Evolutionary conservation across 768 basidiomycete genomes (phyloP).

Genomic region (Lactarius sanguifluus): DNA sequence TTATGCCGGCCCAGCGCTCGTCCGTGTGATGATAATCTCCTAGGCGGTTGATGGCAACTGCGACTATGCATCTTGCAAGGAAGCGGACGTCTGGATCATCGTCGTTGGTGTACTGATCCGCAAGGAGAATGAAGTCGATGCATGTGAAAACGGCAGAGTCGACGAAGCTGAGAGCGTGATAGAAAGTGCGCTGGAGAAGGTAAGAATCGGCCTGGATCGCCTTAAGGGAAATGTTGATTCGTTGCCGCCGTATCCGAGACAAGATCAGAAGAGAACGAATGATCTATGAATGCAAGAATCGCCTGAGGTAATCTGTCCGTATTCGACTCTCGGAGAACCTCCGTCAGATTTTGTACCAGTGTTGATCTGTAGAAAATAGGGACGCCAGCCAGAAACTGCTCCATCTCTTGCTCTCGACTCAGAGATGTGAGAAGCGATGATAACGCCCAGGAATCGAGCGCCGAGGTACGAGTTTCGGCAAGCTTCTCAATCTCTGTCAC

Average conservation of each 20-base stretch:
- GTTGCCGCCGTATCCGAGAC: background rate
- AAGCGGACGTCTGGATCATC: background rate
- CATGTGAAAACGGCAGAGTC: slow-evolving; percentile 1
- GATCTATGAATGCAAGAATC: slow-evolving; percentile 14
- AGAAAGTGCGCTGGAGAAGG: slow-evolving; percentile 11
- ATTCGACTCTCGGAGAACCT: slow-evolving; percentile 2
- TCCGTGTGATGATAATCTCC: background rate
- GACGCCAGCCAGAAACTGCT: slow-evolving; percentile 14
- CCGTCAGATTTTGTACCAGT: slow-evolving; percentile 4
- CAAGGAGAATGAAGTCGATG: slow-evolving; percentile 12
- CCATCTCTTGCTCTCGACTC: slow-evolving; percentile 13
- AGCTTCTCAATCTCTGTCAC: slow-evolving; percentile 11
- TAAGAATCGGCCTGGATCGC: slow-evolving; percentile 7
- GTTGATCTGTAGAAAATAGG: slow-evolving; percentile 19
- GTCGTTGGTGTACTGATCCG: background rate
- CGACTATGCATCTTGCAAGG: slow-evolving; percentile 1
- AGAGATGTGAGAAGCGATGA: slow-evolving; percentile 4
- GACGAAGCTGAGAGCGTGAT: slow-evolving; percentile 4
- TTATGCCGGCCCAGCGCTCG: background rate
- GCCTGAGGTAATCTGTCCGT: slow-evolving; percentile 7
- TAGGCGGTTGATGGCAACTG: background rate
- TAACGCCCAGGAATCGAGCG: slow-evolving; percentile 5
- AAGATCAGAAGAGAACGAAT: slow-evolving; percentile 9
- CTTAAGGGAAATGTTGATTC: background rate
- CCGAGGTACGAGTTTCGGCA: background rate